Evolutionary conservation across 2,329 filamentous ascomycete genomes (phyloP).

Genomic region (Biscogniauxia mediterranea): DNA sequence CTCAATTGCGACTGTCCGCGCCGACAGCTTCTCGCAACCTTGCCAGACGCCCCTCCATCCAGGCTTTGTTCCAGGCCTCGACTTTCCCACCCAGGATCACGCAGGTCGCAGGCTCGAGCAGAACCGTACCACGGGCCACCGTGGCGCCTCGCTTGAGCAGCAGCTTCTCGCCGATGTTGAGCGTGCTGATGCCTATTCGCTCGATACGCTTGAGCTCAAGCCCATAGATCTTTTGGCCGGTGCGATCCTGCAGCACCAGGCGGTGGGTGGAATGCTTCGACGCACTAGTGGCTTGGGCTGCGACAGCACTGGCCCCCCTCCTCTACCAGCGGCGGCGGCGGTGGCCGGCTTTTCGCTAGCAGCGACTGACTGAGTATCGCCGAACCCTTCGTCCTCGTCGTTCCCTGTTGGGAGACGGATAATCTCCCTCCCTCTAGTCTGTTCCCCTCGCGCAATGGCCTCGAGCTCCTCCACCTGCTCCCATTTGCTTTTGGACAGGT

Average conservation of each 20-base stretch:
- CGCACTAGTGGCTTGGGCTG: constrained; percentile 19
- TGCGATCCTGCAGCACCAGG: constrained; percentile 77
- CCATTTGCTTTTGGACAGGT: constrained; percentile 77
- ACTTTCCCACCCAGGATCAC: constrained; percentile 85
- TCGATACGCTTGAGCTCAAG: constrained; percentile 69
- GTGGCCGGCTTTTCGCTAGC: constrained; percentile 6
- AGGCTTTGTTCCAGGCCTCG: constrained; percentile 74
- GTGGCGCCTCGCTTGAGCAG: constrained; percentile 63
- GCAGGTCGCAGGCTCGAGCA: constrained; percentile 69
- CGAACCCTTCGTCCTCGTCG: constrained; percentile 47
- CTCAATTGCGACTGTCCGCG: constrained; percentile 22
- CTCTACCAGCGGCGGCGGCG: constrained; percentile 5
- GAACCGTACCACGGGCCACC: constrained; percentile 72
- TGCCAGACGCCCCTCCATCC: constrained; percentile 70
- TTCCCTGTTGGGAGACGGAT: constrained; percentile 58
- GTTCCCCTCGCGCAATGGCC: constrained; percentile 69
- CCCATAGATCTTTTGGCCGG: constrained; percentile 65
- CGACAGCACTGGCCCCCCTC: constrained; percentile 9
- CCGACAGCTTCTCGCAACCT: constrained; percentile 63
- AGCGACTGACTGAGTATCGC: constrained; percentile 25
- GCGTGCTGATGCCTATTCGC: constrained; percentile 63
- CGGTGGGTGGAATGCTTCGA: constrained; percentile 66
- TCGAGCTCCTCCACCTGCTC: constrained; percentile 83
- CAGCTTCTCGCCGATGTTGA: constrained; percentile 77
- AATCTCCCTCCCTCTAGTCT: constrained; percentile 74